phyloP scores from a whole-genome alignment of 441 rosid species.

The Erodium trifolium region DNA sequence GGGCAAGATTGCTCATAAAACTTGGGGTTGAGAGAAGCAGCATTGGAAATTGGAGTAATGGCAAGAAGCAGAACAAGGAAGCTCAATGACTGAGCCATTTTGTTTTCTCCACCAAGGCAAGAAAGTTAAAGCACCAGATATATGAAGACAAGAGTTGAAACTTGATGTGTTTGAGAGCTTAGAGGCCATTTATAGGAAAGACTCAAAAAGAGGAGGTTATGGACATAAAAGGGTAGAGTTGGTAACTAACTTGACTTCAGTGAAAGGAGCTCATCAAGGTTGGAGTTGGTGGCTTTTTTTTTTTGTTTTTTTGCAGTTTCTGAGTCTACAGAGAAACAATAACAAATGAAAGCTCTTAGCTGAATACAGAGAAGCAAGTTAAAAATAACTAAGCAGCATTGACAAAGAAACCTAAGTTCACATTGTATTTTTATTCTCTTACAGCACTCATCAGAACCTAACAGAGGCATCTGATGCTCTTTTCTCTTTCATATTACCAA shows the following conservation, averaged over 20 bases:
- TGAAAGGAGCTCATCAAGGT: not conserved
- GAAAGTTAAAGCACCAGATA: not conserved
- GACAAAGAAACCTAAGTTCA: not conserved
- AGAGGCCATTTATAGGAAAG: conserved; percentile 5
- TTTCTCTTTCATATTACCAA: not conserved
- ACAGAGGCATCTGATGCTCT: not conserved
- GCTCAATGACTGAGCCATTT: conserved; percentile 29
- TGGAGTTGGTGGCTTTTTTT: not conserved
- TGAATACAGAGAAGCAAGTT: not conserved
- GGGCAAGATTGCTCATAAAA: conserved; percentile 76
- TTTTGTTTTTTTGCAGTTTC: not conserved
- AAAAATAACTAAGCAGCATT: not conserved
- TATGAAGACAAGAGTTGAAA: not conserved
- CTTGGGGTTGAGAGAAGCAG: conserved; percentile 48
- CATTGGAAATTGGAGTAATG: conserved; percentile 24
- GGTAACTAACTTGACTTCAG: not conserved
- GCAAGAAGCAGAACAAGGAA: conserved; percentile 32
- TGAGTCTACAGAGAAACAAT: not conserved
- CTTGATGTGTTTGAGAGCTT: conserved; percentile 3
- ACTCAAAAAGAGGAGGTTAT: not conserved
- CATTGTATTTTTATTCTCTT: not conserved
- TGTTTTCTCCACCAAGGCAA: not conserved
- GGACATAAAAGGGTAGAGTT: not conserved
- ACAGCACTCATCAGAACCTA: not conserved
- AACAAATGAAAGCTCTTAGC: not conserved